Base-by-base conservation (phyloP, 2,329 filamentous ascomycete genomes). In the Bipolaris oryzae region DNA sequence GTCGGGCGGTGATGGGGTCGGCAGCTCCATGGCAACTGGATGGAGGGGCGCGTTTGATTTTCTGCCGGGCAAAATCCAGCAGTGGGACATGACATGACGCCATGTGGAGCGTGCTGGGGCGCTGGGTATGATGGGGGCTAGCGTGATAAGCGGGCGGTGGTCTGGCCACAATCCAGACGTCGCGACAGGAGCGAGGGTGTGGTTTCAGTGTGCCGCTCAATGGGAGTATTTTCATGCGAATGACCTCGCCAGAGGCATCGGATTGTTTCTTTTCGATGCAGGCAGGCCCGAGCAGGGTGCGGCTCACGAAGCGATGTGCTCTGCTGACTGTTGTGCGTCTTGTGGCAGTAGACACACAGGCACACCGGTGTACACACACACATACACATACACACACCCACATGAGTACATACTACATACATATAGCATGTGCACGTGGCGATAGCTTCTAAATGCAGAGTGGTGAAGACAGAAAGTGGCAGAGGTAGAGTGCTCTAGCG, bases 21-120 rank as follows among this genome's bases (percentile, higher is more conserved):
- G 37, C 4, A 18, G 43, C 25, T 53, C 46, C 57, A 48, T 38
- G 52, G 50, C 33, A 16, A 6, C 9, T 61, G 48, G 68, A 53
- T 71, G 69, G 70, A 50, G 44, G 45, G 43, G 38, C 23, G 46
- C 43, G 18, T 28, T 7, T 15, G 34, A 11, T 53, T 61, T 69
- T 73, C 69, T 74, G 72, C 70, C 70, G 55, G 57, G 48, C 50
- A 51, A 61, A 64, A 68, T 33, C 7, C 51, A 43, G 38, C 45
- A 62, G 52, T 63, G 53, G 62, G 57, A 64, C 58, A 53, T 61
- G 58, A 37, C 57, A 55, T 61, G 58, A 37, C 57, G 55, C 57
- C n/a, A 64, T 62, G 69, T 66, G 71, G 69, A 63, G 67, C 60
- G 50, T 13, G 31, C 52, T 55, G 55, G 49, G 53, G 42, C 60